Evolutionary conservation across 257 asterid species (phyloP), one percentile per base, ranked within the genome.

Genomic region (Salvia miltiorrhiza): DNA sequence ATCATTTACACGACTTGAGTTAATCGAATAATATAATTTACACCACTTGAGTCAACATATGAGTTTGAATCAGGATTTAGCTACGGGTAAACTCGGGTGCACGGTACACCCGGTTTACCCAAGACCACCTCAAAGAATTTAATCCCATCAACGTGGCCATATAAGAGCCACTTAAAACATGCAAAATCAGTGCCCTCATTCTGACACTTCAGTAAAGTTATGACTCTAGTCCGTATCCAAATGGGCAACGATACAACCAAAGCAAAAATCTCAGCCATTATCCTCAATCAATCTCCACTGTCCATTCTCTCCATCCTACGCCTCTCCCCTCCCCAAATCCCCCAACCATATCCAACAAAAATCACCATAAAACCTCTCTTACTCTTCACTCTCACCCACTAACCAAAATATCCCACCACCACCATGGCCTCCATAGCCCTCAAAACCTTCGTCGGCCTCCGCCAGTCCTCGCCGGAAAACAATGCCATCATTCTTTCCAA

Each of bases 391-490:
- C 70, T 45, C 70, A 10, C 28, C 76, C 78, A 33, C 73, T 52
- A n/a, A 52, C 72, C 0, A 35, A 60, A 52, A 55, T 5, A 10
- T 19, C 72, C 44, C 66, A 0, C 20, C 70, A 21, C 58, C 20
- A 49, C 63, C 62, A 86, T 85, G 96, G 86, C 96, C 63, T 88
- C 95, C 62, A 81, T 88, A 67, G 87, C 95, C 58, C 87, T 90
- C 73, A 88, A 88, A 71, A 68, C 90, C 82, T 93, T 90, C 96
- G 67, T 74, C 84, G 95, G 97, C 54, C 97, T 90, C 93, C 95
- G 93, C 71, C 95, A 79, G 9, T 41, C 90, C 77, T 24, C 88
- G 63, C 66, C 90, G 76, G 95, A 85, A 13, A 83, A 43, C 70
- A 75, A 78, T 37, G 47, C 83, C 44, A 26, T 68, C 0, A 49